Evolutionary conservation across 1,284 basidiomycete species (phyloP).

Genomic region (Puccinia sorghi): DNA sequence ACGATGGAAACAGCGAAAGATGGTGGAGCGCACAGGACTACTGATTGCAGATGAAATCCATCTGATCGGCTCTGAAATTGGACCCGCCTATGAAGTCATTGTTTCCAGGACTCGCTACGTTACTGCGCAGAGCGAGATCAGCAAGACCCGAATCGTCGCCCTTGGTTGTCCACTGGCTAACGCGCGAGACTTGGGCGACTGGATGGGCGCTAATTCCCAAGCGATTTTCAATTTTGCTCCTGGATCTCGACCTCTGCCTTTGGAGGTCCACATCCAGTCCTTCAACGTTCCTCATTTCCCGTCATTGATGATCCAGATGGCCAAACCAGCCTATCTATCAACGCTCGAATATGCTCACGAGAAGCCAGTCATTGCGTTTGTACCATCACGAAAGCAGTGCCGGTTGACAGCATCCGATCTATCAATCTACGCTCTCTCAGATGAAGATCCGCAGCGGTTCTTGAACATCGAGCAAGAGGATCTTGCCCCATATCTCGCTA

Average conservation of each 20-base stretch:
- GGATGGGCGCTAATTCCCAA: constrained; percentile 91
- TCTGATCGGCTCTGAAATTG: constrained; percentile 81
- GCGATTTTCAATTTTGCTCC: constrained; percentile 98
- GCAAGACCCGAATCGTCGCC: constrained; percentile 87
- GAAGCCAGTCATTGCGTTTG: constrained; percentile 88
- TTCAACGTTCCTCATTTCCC: constrained; percentile 97
- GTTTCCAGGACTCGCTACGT: constrained; percentile 93
- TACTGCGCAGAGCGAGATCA: constrained; percentile 81
- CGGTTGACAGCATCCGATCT: constrained; percentile 89
- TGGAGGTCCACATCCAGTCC: constrained; percentile 95
- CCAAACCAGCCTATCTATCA: constrained; percentile 93
- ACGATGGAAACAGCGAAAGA: constrained; percentile 93
- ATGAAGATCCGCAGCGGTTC: constrained; percentile 81
- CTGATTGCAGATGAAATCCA: constrained; percentile 95
- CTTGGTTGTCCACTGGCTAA: constrained; percentile 95
- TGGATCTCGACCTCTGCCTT: constrained; percentile 86
- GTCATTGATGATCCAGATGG: constrained; percentile 98
- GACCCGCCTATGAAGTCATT: constrained; percentile 93
- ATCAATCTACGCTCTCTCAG: constrained; percentile 82
- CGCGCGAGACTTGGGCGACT: constrained; percentile 91
- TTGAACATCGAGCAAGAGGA: constrained; percentile 83
- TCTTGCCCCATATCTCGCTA: constrained; percentile 83
- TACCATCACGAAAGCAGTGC: constrained; percentile 90
- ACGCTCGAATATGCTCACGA: constrained; percentile 83
- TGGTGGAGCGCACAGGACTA: constrained; percentile 87